These are phyloP conservation scores for Tetracladium maxilliforme DNA, from an alignment of 2,329 filamentous ascomycete species.

Conservation along the genomic window DNA sequence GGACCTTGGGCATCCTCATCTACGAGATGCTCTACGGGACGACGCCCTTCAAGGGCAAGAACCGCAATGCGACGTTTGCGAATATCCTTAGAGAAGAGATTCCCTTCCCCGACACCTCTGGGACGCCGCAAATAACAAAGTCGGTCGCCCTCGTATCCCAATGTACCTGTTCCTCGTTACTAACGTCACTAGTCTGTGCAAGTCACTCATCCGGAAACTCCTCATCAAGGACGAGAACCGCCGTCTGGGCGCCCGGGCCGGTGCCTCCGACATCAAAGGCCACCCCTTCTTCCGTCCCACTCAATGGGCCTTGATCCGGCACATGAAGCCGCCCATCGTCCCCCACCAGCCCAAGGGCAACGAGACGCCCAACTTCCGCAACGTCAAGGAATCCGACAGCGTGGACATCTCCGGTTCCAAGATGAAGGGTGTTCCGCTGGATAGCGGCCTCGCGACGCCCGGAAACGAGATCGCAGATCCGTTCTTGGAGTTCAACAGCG, in stretches of 20 bases:
- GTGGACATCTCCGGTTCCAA: constrained; percentile 62
- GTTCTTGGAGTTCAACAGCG: constrained; percentile 97
- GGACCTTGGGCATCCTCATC: constrained; percentile 92
- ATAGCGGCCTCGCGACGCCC: constrained; percentile 74
- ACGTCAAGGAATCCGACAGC: constrained; percentile 93
- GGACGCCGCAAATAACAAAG: constrained; percentile 80
- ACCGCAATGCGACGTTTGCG: constrained; percentile 92
- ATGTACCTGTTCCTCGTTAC: constrained; percentile 5
- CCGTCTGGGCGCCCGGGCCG: constrained; percentile 81
- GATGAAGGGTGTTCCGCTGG: constrained; percentile 68
- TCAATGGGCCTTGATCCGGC: constrained; percentile 91
- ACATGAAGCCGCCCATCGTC: constrained; percentile 96
- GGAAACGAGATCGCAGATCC: constrained; percentile 73
- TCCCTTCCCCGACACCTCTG: constrained; percentile 81
- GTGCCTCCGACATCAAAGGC: constrained; percentile 89
- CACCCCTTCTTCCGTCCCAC: constrained; percentile 94
- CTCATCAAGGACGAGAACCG: constrained; percentile 96
- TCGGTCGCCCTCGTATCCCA: constrained; percentile 33
- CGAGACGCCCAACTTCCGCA: constrained; percentile 93
- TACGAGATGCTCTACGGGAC: constrained; percentile 99
- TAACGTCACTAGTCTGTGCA: constrained; percentile 60
- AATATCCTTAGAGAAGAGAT: constrained; percentile 95
- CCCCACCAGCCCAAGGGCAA: constrained; percentile 80
- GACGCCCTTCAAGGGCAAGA: constrained; percentile 98
- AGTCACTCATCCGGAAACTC: constrained; percentile 88